Base-by-base conservation (phyloP, 768 basidiomycete genomes). In the Boletus reticuloceps region DNA sequence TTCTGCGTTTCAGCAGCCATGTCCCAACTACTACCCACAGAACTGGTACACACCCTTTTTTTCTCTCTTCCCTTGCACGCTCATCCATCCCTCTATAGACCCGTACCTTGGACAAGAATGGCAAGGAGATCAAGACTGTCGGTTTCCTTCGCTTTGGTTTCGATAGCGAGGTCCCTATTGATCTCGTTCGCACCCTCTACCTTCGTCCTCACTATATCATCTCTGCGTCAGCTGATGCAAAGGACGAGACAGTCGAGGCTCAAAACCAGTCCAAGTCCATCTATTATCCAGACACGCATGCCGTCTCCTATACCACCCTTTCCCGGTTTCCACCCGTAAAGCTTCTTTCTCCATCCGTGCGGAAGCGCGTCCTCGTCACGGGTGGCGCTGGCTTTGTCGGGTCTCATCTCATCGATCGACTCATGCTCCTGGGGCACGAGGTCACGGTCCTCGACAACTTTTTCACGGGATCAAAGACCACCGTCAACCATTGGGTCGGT, bases 351-450 rank as follows among this genome's bases (percentile, higher is more conserved):
- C 84, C 89, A 20, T 77, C 84, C 3, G 71, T 76, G 57, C 84
- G 93, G 65, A 97, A 96, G 75, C 89, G 96, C 55, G 77, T 98
- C 63, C 83, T 99, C 39, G 89, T 98, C 63, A 98, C 96, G 20
- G 96, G 96, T 55, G 96, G 97, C 40, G 97, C 96, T 37, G 97
- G 97, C n/a, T 99, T 99, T 72, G 96, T 99, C 55, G 97, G 97
- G 16, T 96, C 94, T 32, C 97, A 99, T 75, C 85, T 99, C 46
- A 91, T 99, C 50, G 97, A 99, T 76, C 84, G 97, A 47, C 84
- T 98, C 58, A 95, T 99, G 94, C 82, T 98, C 58, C 84, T 98
- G 49, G 97, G 97, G 16, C 97, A 99, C 68, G 94, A 98, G 71
- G 94, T 96, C 63, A 94, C 93, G 53, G 96, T 98, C 60, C 75